These are phyloP conservation scores for Leishmania aethiopica DNA, from an alignment of 208 protist genomes.

Conservation along the genomic window DNA sequence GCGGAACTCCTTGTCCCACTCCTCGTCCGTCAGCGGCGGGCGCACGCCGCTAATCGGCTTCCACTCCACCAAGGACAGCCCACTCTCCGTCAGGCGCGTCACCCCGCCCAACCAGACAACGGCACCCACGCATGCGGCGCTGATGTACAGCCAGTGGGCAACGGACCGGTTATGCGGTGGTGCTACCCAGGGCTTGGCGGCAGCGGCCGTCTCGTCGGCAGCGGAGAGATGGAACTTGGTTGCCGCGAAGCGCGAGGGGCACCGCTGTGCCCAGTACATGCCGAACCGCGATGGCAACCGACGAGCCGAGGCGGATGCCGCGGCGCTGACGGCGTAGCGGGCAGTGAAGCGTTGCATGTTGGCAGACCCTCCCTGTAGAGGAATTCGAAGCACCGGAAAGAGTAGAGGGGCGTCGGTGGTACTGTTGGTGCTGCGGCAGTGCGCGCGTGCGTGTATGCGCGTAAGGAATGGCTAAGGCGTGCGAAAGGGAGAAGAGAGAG, in stretches of 20 bases:
- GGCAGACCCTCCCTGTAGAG: slow-evolving; percentile 2
- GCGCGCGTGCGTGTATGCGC: background rate
- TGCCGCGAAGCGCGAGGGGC: slow-evolving; percentile 18
- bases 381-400: background rate
- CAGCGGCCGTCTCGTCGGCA: slow-evolving; percentile 12
- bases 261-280: slow-evolving; percentile 19
- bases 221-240: slow-evolving; percentile 7
- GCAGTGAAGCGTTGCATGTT: slow-evolving; percentile 27
- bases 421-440: background rate
- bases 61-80: slow-evolving; percentile 96
- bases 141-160: slow-evolving; percentile 88
- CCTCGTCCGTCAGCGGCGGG: slow-evolving; percentile 87
- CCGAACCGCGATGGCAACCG: slow-evolving; percentile 10
- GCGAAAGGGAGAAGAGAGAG: background rate
- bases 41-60: slow-evolving; percentile 90
- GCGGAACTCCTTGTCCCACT: slow-evolving; percentile 96
- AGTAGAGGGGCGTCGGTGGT: background rate
- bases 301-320: slow-evolving; percentile 9
- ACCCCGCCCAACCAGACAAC: slow-evolving; percentile 95
- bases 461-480: background rate
- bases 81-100: slow-evolving; percentile 95
- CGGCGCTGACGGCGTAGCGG: slow-evolving; percentile 9
- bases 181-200: slow-evolving; percentile 23
- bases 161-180: slow-evolving; percentile 70
- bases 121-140: slow-evolving; percentile 82